These are phyloP conservation scores for Collybia sp. DNA, from an alignment of 768 basidiomycete species.

Conservation along the genomic window DNA sequence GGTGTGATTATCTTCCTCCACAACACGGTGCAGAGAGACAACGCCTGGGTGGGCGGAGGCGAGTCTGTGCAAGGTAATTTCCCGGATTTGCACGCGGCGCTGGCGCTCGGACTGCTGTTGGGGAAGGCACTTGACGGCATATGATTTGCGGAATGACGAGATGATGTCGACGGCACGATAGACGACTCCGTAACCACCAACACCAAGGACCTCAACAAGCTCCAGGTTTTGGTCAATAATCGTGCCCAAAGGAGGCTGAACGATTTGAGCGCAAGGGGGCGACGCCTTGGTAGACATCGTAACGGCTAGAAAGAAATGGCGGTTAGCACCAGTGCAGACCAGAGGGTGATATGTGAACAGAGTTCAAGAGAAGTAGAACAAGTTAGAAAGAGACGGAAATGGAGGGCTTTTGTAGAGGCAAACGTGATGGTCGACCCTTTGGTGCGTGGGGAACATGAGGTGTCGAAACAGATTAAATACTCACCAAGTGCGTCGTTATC, in stretches of 20 bases:
- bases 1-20: constrained; percentile 77
- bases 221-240: constrained; percentile 81
- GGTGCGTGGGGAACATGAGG: constrained; percentile 80
- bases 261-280: constrained; percentile 11
- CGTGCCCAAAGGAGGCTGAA: constrained; percentile 61
- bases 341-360: constrained; percentile 34
- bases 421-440: constrained; percentile 38
- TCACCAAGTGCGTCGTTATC: too few species aligned
- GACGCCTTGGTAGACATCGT: not conserved
- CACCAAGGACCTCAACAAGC: constrained; percentile 83
- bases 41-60: constrained; percentile 75
- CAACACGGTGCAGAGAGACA: constrained; percentile 83
- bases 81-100: constrained; percentile 78
- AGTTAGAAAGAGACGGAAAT: constrained; percentile 11
- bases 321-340: constrained; percentile 44
- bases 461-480: constrained; percentile 44
- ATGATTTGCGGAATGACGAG: constrained; percentile 48
- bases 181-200: constrained; percentile 94
- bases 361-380: constrained; percentile 11
- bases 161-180: constrained; percentile 76
- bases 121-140: constrained; percentile 89
- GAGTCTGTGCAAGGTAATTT: constrained; percentile 78
- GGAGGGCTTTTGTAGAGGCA: constrained; percentile 12
- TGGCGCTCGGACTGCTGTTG: constrained; percentile 45
- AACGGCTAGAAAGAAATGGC: not conserved